Percentiles rank a stretch among this genome's conserved stretches.
Evolutionary conservation across 768 basidiomycete genomes (phyloP).

Genomic region (Heimioporus sp.): DNA sequence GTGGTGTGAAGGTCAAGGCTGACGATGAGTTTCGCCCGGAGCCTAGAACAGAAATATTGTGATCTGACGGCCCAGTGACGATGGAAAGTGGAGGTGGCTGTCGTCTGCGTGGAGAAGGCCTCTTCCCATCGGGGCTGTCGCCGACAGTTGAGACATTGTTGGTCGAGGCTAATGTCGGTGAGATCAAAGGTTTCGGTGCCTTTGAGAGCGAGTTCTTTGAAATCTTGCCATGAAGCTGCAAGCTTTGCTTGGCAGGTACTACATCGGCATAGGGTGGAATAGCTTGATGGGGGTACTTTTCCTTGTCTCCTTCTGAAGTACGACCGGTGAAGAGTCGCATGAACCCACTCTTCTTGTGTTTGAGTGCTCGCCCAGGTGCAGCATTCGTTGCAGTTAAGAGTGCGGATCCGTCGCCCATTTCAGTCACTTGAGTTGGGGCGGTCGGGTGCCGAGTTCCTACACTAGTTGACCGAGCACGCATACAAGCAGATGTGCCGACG

Average conservation of each 20-base stretch:
- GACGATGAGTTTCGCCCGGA: constrained; percentile 11
- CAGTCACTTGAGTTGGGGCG: constrained; percentile 38
- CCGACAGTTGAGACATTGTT: constrained; percentile 1
- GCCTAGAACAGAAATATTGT: constrained; percentile 9
- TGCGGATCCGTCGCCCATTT: constrained; percentile 41
- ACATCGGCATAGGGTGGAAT: constrained; percentile 50
- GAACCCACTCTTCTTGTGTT: constrained; percentile 80
- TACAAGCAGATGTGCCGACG: constrained; percentile 20
- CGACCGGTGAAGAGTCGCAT: constrained; percentile 71
- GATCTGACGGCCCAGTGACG: constrained; percentile 22
- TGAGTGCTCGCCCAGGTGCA: constrained; percentile 47
- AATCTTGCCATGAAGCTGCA: constrained; percentile 26
- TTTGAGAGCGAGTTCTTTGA: constrained; percentile 29
- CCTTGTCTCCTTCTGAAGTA: constrained; percentile 29
- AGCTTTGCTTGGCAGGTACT: constrained; percentile 28
- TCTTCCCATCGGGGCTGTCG: constrained; percentile 20
- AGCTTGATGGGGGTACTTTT: constrained; percentile 47
- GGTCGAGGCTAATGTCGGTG: constrained; percentile 28
- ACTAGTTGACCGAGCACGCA: constrained; percentile 62
- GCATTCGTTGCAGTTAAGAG: constrained; percentile 9
- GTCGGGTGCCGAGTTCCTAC: constrained; percentile 51
- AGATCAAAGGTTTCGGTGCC: constrained; percentile 42
- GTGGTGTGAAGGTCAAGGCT: constrained; percentile 9
- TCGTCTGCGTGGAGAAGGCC: constrained; percentile 24
- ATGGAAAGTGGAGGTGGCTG: constrained; percentile 31